Evolutionary conservation across 768 basidiomycete genomes (phyloP).

Genomic region (Lanmaoa rubissima): DNA sequence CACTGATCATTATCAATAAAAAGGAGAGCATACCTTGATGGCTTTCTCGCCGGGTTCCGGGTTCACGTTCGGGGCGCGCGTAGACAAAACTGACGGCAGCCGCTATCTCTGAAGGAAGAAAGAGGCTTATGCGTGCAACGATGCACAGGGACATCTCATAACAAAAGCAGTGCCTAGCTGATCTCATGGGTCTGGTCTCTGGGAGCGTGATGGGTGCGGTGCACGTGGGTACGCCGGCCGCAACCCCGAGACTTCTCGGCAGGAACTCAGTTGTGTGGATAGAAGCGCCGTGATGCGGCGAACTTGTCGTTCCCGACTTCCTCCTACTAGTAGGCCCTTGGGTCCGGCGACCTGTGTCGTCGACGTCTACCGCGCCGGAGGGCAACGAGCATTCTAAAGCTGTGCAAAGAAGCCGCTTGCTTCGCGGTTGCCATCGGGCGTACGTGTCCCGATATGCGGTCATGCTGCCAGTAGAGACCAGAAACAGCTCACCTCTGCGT

Average conservation of each 20-base stretch:
- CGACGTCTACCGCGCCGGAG: too few relatives aligned
- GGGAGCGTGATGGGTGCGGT: neutral
- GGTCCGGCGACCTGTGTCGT: too few relatives aligned
- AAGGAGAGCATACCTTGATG: neutral
- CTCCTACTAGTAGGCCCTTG: too few relatives aligned
- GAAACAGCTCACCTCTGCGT: too few relatives aligned
- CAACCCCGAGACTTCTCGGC: neutral
- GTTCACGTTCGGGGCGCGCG: neutral
- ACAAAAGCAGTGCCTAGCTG: neutral
- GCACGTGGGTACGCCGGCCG: neutral
- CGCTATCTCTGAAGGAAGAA: neutral
- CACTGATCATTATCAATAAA: constrained; percentile 3
- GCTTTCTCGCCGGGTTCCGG: neutral
- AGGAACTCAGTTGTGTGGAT: neutral
- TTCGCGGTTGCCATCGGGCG: too few relatives aligned
- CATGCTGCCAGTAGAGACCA: too few relatives aligned
- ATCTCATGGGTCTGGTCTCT: neutral
- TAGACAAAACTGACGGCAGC: neutral
- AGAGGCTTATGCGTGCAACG: neutral
- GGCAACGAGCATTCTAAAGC: too few relatives aligned
- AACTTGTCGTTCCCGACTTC: too few relatives aligned
- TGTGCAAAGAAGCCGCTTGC: too few relatives aligned
- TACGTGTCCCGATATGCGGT: too few relatives aligned
- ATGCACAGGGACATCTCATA: neutral
- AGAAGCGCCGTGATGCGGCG: too few relatives aligned